phyloP scores from a whole-genome alignment of 345 rosid species.

The Populus pruinosa region DNA sequence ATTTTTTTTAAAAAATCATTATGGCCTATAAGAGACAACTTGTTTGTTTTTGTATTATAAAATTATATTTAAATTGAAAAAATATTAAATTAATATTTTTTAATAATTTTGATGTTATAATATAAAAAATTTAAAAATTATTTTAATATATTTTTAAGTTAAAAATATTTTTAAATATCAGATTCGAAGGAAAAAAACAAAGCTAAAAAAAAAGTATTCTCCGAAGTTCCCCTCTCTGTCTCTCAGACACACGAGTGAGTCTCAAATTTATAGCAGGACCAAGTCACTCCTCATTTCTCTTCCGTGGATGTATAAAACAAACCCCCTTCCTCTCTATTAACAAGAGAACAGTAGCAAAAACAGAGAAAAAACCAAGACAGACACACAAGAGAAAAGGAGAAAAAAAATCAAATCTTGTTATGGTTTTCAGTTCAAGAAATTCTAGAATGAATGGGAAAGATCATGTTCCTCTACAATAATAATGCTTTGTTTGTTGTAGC shows the following conservation, averaged over 20 bases:
- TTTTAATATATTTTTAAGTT: too few species aligned
- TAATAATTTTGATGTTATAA: too few species aligned
- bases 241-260: background rate
- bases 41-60: too few species aligned
- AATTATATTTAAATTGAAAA: too few species aligned
- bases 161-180: too few species aligned
- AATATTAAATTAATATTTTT: too few species aligned
- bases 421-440: background rate
- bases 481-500: constrained; percentile 34
- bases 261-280: background rate
- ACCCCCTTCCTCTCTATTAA: constrained; percentile 1
- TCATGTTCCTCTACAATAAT: constrained; percentile 32
- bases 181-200: too few species aligned
- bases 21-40: too few species aligned
- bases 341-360: background rate
- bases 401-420: background rate
- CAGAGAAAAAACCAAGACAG: background rate
- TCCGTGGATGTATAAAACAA: constrained; percentile 13
- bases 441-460: constrained; percentile 7
- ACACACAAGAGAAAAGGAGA: background rate
- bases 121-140: too few species aligned
- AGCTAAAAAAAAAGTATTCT: background rate
- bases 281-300: background rate
- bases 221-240: background rate
- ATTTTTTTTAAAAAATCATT: too few species aligned